Evolutionary conservation across 257 asterid species (phyloP).

Genomic region (Marsdenia floribunda): DNA sequence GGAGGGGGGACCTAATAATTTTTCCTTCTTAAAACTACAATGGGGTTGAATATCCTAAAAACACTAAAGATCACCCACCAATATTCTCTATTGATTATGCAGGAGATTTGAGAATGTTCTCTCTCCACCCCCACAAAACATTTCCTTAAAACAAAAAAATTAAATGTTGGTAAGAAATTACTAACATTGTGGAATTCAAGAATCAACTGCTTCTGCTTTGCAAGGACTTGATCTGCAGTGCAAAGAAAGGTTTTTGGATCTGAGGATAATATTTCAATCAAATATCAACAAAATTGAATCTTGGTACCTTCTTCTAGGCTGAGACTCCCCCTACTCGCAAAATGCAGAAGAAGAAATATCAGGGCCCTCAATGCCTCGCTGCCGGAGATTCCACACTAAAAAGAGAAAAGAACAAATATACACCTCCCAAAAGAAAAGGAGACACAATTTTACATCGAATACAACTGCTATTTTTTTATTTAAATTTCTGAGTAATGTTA

Average conservation of each 20-base stretch:
- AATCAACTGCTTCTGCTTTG: not conserved
- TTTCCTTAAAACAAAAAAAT: not conserved
- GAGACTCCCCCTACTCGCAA: not conserved
- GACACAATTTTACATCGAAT: constrained; percentile 4
- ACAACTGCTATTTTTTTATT: not conserved
- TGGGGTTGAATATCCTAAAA: too few relatives aligned
- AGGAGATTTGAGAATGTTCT: too few relatives aligned
- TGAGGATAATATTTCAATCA: not conserved
- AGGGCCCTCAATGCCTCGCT: not conserved
- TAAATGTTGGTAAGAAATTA: not conserved
- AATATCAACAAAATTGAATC: not conserved
- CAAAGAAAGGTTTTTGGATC: not conserved
- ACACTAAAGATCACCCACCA: too few relatives aligned
- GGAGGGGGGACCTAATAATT: too few relatives aligned
- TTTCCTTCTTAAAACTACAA: too few relatives aligned
- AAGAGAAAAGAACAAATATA: not conserved
- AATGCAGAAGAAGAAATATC: not conserved
- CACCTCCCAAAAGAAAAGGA: not conserved
- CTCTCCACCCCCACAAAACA: too few relatives aligned
- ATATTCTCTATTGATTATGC: too few relatives aligned
- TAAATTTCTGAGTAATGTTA: not conserved
- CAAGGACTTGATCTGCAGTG: not conserved
- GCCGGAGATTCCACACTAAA: not conserved
- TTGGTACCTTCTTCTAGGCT: not conserved
- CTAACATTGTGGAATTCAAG: not conserved